Evolutionary conservation across 768 basidiomycete species (phyloP).

Genomic region (Chlorophyllum brunneum): DNA sequence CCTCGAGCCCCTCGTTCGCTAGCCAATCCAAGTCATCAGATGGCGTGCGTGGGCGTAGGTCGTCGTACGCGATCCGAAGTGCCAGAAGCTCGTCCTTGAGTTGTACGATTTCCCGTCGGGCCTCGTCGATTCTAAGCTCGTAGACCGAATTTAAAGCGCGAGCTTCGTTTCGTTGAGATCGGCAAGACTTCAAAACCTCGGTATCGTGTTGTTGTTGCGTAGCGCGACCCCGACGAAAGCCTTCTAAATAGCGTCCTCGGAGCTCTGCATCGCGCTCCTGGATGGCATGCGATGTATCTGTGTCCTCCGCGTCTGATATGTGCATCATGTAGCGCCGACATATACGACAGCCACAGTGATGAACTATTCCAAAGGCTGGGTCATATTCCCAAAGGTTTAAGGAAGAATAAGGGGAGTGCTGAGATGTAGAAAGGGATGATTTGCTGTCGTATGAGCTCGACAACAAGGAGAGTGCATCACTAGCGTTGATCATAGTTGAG

Average conservation of each 20-base stretch:
- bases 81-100: constrained; percentile 21
- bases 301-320: constrained; percentile 2
- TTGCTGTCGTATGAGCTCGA: too few relatives aligned
- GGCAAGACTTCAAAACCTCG: constrained; percentile 16
- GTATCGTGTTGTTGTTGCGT: constrained; percentile 15
- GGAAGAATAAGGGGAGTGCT: not conserved
- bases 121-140: constrained; percentile 14
- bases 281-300: constrained; percentile 14
- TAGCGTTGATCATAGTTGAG: too few relatives aligned
- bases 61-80: constrained; percentile 21
- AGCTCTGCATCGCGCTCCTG: constrained; percentile 13
- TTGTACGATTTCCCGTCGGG: constrained; percentile 17
- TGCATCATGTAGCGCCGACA: constrained; percentile 17
- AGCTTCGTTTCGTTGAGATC: constrained; percentile 21
- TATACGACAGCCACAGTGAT: constrained; percentile 12
- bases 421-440: not conserved
- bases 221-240: constrained; percentile 16
- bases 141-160: constrained; percentile 7
- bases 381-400: constrained; percentile 13
- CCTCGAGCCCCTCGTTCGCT: not conserved
- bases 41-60: constrained; percentile 1
- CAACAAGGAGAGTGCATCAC: too few relatives aligned
- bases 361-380: constrained; percentile 17
- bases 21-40: not conserved
- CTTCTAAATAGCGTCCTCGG: constrained; percentile 14